Evolutionary conservation across 2,329 filamentous ascomycete genomes (phyloP).

Genomic region (Gnomoniopsis smithogilvyi): DNA sequence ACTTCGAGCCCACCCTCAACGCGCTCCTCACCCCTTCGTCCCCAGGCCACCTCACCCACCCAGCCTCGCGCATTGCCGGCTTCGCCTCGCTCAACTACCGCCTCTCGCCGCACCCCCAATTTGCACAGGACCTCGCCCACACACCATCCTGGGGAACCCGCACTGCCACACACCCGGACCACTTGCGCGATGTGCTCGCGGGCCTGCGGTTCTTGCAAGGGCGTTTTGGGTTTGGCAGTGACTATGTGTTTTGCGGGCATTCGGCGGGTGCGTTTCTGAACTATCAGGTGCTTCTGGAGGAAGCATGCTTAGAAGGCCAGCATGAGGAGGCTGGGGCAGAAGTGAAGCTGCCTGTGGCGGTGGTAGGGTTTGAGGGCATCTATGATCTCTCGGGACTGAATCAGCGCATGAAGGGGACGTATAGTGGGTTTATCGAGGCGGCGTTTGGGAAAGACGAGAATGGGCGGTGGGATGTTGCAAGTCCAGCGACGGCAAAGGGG

Average conservation of each 20-base stretch:
- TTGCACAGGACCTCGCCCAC: constrained; percentile 39
- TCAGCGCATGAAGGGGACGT: constrained; percentile 42
- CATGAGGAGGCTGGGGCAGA: constrained; percentile 22
- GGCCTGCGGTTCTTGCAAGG: constrained; percentile 49
- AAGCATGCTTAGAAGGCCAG: constrained; percentile 21
- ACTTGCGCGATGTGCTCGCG: constrained; percentile 53
- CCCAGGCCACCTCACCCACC: constrained; percentile 11
- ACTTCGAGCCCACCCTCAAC: constrained; percentile 43
- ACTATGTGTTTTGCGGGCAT: constrained; percentile 59
- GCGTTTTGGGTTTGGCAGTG: constrained; percentile 20
- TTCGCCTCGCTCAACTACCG: constrained; percentile 65
- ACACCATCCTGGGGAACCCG: constrained; percentile 31
- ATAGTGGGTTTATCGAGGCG: constrained; percentile 53
- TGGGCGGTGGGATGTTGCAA: constrained; percentile 49
- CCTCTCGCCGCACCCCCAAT: constrained; percentile 51
- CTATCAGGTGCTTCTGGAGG: constrained; percentile 55
- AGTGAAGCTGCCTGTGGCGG: constrained; percentile 42
- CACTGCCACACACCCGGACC: constrained; percentile 55
- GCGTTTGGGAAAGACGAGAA: constrained; percentile 56
- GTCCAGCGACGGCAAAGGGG: constrained; percentile 46
- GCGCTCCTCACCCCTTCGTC: constrained; percentile 32
- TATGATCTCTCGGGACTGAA: constrained; percentile 60
- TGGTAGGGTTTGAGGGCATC: constrained; percentile 64
- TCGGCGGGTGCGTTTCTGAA: constrained; percentile 62
- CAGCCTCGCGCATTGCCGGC: constrained; percentile 45